phyloP scores from a whole-genome alignment of 192 early-diverging fungal species.

The Mortierella antarctica region DNA sequence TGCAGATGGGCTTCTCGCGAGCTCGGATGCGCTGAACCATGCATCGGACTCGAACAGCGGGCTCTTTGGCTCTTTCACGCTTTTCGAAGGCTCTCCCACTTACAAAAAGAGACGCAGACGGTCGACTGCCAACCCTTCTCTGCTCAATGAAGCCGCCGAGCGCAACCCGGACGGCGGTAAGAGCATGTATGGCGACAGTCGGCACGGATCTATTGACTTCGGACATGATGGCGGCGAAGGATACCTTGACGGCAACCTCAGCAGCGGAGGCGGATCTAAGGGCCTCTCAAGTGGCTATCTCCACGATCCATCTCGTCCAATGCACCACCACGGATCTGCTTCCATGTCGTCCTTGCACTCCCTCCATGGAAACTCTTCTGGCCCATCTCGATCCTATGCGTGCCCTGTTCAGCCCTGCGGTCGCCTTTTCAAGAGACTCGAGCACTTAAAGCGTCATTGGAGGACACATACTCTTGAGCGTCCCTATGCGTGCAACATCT shows the following conservation, averaged over 20 bases:
- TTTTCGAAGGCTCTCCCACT: constrained; percentile 76
- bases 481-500: constrained; percentile 64
- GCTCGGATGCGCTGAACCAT: constrained; percentile 18
- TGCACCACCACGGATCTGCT: constrained; percentile 41
- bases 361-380: constrained; percentile 15
- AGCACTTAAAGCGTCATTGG: constrained; percentile 68
- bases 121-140: constrained; percentile 58
- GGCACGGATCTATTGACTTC: constrained; percentile 28
- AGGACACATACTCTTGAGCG: constrained; percentile 70
- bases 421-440: constrained; percentile 66
- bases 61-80: constrained; percentile 66
- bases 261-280: not conserved
- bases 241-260: constrained; percentile 20
- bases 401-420: constrained; percentile 64
- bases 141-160: constrained; percentile 38
- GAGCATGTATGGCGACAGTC: constrained; percentile 14
- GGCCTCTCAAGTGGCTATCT: constrained; percentile 7
- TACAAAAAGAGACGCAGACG: constrained; percentile 79
- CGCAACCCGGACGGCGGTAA: constrained; percentile 13
- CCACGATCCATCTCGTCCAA: constrained; percentile 12
- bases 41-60: constrained; percentile 45
- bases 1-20: constrained; percentile 10
- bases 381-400: constrained; percentile 55
- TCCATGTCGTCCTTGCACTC: constrained; percentile 42
- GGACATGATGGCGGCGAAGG: constrained; percentile 22